Evolutionary conservation across 352 stramenopile species (phyloP).

Genomic region (Globisporangium recalcitrans): DNA sequence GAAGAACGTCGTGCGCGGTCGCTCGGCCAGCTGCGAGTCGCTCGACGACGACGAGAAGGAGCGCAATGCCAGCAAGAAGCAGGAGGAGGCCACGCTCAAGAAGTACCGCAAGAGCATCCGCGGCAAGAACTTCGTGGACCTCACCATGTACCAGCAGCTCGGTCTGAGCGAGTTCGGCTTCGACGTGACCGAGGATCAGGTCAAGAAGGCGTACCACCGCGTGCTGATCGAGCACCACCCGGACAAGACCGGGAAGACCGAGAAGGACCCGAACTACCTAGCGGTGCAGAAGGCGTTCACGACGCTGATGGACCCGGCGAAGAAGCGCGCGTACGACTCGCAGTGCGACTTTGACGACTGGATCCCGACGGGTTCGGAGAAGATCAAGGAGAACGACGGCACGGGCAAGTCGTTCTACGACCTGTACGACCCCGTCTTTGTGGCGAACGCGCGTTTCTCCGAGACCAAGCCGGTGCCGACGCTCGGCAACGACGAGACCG

Average conservation of each 20-base stretch:
- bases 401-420: slow-evolving; percentile 84
- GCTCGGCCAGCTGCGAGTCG: slow-evolving; percentile 72
- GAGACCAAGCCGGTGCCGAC: slow-evolving; percentile 70
- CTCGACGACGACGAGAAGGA: slow-evolving; percentile 59
- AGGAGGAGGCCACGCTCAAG: slow-evolving; percentile 59
- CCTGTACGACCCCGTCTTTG: slow-evolving; percentile 77
- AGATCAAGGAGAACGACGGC: slow-evolving; percentile 71
- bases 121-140: slow-evolving; percentile 75
- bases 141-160: slow-evolving; percentile 87
- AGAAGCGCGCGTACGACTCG: slow-evolving; percentile 83
- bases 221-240: slow-evolving; percentile 87
- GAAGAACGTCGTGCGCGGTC: slow-evolving; percentile 68
- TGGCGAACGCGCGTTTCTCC: slow-evolving; percentile 75
- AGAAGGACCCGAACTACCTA: slow-evolving; percentile 88
- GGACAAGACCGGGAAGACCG: slow-evolving; percentile 85
- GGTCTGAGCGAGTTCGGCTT: slow-evolving; percentile 71
- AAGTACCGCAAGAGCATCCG: slow-evolving; percentile 82
- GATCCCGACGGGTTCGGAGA: slow-evolving; percentile 71
- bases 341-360: slow-evolving; percentile 86
- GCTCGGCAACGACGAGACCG: slow-evolving; percentile 52
- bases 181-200: slow-evolving; percentile 74
- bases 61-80: slow-evolving; percentile 54
- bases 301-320: slow-evolving; percentile 75
- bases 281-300: slow-evolving; percentile 80
- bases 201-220: slow-evolving; percentile 87